Percentiles rank a stretch among this genome's conserved stretches.
These are phyloP conservation scores for Lichtheimia hyalospora DNA, from an alignment of 371 early-diverging fungal species.

Conservation along the genomic window DNA sequence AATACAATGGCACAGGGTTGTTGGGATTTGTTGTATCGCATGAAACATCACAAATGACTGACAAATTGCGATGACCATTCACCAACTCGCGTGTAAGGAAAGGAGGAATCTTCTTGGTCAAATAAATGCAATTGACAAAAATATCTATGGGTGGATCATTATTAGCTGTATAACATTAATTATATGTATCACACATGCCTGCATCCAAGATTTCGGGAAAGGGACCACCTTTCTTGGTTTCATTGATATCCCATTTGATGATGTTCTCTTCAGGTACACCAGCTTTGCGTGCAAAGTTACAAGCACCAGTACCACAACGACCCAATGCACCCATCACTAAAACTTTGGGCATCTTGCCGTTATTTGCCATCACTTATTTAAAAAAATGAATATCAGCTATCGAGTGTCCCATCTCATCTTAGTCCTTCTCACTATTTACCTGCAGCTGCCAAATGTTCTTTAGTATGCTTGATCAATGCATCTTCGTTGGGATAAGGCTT, in stretches of 20 bases:
- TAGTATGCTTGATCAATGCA: conserved; percentile 71
- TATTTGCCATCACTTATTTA: conserved; percentile 49
- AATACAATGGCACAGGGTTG: conserved; percentile 96
- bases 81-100: conserved; percentile 85
- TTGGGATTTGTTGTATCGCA: conserved; percentile 97
- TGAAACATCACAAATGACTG: conserved; percentile 90
- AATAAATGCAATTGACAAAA: conserved; percentile 98
- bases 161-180: neutral
- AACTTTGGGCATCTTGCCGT: conserved; percentile 72
- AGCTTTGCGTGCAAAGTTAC: conserved; percentile 77
- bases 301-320: conserved; percentile 94
- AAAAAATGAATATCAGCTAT: conserved; percentile 4
- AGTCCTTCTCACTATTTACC: conserved; percentile 35
- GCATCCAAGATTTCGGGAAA: conserved; percentile 85
- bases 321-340: conserved; percentile 98
- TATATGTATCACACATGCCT: conserved; percentile 12
- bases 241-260: conserved; percentile 93
- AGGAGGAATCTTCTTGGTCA: conserved; percentile 88
- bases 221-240: conserved; percentile 93
- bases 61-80: conserved; percentile 68
- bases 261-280: conserved; percentile 90
- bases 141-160: conserved; percentile 55
- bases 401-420: neutral
- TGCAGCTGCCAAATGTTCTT: conserved; percentile 67
- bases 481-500: conserved; percentile 86